Evolutionary conservation across 768 basidiomycete genomes (phyloP).

Genomic region (Mycena belliarum): DNA sequence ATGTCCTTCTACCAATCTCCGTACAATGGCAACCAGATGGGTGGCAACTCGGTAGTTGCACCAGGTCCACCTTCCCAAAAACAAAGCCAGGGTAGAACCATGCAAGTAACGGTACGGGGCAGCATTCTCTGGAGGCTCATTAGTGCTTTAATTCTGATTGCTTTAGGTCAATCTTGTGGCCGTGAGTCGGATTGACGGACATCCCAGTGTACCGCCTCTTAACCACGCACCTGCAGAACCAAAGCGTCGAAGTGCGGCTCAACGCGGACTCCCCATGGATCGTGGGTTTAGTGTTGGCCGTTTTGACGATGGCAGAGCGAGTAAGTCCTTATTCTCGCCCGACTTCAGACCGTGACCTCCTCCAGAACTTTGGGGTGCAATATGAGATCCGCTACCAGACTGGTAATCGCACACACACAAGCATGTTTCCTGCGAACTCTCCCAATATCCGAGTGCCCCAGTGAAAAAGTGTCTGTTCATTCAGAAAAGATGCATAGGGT

Average conservation of each 20-base stretch:
- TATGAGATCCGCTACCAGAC: slow-evolving; percentile 10
- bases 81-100: neutral
- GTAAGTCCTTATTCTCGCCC: neutral
- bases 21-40: neutral
- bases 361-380: neutral
- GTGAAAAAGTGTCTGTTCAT: neutral
- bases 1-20: slow-evolving; percentile 9
- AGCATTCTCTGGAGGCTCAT: no score
- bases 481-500: no score
- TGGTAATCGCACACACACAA: neutral
- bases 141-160: neutral
- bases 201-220: neutral
- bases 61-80: neutral
- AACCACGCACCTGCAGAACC: slow-evolving; percentile 2
- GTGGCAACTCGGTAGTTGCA: neutral
- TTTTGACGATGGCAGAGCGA: neutral
- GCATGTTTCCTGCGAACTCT: slow-evolving; percentile 7
- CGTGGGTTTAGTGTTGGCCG: slow-evolving; percentile 6
- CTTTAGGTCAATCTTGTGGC: slow-evolving; percentile 6
- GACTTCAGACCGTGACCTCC: neutral
- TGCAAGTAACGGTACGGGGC: slow-evolving; percentile 11
- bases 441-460: slow-evolving; percentile 3
- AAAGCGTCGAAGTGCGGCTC: slow-evolving; percentile 15
- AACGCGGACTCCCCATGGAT: slow-evolving; percentile 15
- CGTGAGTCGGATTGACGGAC: neutral